A percentile compares a stretch with the other conserved stretches of the same genome.
These are phyloP conservation scores for Torulaspora microellipsoides DNA, from an alignment of 805 yeast species.

Conservation along the genomic window DNA sequence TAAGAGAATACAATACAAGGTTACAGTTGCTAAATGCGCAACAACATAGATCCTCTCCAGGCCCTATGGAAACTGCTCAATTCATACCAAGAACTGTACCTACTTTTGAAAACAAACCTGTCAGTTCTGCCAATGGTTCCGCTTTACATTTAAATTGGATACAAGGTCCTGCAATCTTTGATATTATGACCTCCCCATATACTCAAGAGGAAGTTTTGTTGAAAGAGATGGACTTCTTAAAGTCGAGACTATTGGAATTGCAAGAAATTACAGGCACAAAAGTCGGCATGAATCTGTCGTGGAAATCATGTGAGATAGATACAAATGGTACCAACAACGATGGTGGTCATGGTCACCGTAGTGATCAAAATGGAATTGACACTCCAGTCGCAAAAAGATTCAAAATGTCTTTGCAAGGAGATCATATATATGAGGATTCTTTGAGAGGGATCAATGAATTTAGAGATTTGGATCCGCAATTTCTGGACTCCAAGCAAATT, in stretches of 20 bases:
- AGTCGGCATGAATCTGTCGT: constrained; percentile 17
- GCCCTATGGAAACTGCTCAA: constrained; percentile 21
- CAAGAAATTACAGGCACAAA: constrained; percentile 30
- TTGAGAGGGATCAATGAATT: constrained; percentile 19
- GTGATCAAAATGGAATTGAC: constrained; percentile 4
- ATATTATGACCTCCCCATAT: constrained; percentile 23
- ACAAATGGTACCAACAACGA: constrained; percentile 5
- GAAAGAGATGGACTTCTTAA: constrained; percentile 29
- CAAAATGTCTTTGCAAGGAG: constrained; percentile 3
- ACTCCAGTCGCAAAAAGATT: constrained; percentile 6
- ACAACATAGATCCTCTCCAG: constrained; percentile 18
- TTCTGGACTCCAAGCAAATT: constrained; percentile 22
- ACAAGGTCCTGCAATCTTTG: constrained; percentile 32
- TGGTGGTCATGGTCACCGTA: constrained; percentile 1
- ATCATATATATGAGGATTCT: not conserved
- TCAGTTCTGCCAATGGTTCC: constrained; percentile 19
- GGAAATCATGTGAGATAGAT: constrained; percentile 4
- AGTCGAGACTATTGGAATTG: constrained; percentile 26
- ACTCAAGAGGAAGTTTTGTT: constrained; percentile 23
- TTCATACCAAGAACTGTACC: constrained; percentile 25
- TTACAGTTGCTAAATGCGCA: constrained; percentile 25
- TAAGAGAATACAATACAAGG: constrained; percentile 29
- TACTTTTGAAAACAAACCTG: constrained; percentile 23
- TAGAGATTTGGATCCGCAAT: constrained; percentile 29
- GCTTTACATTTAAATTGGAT: constrained; percentile 25